Conservation (phyloP, 1,284 basidiomycete species). For the Austropuccinia psidii region DNA sequence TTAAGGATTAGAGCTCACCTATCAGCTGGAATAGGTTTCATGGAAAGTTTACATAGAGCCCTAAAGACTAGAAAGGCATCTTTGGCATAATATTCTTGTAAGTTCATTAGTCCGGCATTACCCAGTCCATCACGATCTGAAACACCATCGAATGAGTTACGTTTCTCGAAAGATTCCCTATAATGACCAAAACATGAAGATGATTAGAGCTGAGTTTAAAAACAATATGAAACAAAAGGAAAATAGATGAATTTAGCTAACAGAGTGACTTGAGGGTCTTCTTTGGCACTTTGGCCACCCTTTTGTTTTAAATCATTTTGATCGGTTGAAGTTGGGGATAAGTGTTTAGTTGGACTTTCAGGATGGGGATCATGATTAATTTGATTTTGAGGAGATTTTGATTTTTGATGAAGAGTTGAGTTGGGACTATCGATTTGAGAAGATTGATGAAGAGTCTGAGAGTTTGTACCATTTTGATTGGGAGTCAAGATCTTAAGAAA, state of each 20-base stretch:
- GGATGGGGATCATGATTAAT: background rate
- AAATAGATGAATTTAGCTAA: too few relatives aligned
- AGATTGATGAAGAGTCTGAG: background rate
- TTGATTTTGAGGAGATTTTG: background rate
- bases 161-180: constrained; percentile 44
- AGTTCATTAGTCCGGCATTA: constrained; percentile 40
- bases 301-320: background rate
- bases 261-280: constrained; percentile 32
- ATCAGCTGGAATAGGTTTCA: constrained; percentile 87
- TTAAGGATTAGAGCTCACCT: constrained; percentile 54
- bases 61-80: constrained; percentile 95
- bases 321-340: background rate
- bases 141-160: constrained; percentile 40
- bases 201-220: background rate
- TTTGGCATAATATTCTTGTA: constrained; percentile 75
- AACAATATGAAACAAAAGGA: background rate
- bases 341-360: background rate
- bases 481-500: background rate
- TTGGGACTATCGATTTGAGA: background rate
- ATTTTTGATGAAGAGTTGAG: background rate
- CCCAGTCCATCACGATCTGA: constrained; percentile 39
- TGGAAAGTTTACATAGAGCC: constrained; percentile 90
- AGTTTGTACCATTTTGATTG: background rate
- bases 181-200: background rate
- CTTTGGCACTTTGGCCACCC: background rate